Evolutionary conservation across 306 rosid species (phyloP).

Genomic region (Dryas alaskensis): DNA sequence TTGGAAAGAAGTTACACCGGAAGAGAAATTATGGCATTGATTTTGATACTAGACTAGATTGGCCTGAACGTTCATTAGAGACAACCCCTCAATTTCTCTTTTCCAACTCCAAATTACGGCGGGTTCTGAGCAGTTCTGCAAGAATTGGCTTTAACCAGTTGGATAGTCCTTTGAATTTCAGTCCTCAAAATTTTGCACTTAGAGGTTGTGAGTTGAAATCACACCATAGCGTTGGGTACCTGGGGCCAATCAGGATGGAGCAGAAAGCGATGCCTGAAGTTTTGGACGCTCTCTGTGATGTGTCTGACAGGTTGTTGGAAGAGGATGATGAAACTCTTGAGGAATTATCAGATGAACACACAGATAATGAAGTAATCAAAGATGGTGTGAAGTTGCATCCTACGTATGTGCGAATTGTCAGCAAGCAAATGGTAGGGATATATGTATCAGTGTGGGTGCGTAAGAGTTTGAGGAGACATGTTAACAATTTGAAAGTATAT

Average conservation of each 20-base stretch:
- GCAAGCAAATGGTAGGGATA: conserved; percentile 99
- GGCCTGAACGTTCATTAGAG: conserved; percentile 91
- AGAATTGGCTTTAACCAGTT: conserved; percentile 59
- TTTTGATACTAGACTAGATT: conserved; percentile 52
- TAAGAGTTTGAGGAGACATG: conserved; percentile 78
- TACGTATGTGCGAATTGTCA: conserved; percentile 71
- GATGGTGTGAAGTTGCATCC: conserved; percentile 31
- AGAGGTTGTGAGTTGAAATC: conserved; percentile 42
- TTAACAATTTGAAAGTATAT: conserved; percentile 79
- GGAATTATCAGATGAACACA: conserved; percentile 40
- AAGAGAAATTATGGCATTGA: conserved; percentile 62
- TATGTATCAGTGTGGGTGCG: conserved; percentile 92
- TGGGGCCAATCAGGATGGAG: conserved; percentile 45
- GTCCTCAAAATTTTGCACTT: conserved; percentile 20
- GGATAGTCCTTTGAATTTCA: conserved; percentile 38
- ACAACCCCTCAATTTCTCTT: conserved; percentile 62
- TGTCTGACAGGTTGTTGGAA: conserved; percentile 37
- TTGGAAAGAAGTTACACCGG: conserved; percentile 46
- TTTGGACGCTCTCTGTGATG: conserved; percentile 47
- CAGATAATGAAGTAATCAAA: conserved; percentile 17
- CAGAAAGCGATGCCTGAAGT: conserved; percentile 43
- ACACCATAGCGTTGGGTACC: conserved; percentile 62
- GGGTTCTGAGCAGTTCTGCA: conserved; percentile 74
- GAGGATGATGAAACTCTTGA: conserved; percentile 52
- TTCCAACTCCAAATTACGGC: conserved; percentile 61